Evolutionary conservation across 495 filamentous ascomycete species (phyloP).

Genomic region (Bombardia bombarda): DNA sequence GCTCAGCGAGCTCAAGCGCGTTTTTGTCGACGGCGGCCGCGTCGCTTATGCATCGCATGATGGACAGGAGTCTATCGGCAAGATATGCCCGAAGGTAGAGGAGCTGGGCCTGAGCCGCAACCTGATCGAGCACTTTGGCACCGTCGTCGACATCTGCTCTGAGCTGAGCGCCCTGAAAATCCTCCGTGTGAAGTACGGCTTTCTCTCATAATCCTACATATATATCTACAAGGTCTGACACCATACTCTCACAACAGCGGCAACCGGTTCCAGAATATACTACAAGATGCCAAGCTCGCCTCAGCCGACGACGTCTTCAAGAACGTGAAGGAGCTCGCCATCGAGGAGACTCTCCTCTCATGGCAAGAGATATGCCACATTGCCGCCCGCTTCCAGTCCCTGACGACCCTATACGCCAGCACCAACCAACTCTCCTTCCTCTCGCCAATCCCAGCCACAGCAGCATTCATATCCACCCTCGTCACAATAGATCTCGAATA

Average conservation of each 20-base stretch:
- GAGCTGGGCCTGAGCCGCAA: conserved; percentile 87
- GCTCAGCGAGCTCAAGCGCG: conserved; percentile 67
- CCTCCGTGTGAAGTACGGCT: conserved; percentile 64
- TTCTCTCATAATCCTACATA: conserved; percentile 4
- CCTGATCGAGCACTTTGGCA: conserved; percentile 57
- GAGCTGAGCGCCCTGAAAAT: conserved; percentile 53
- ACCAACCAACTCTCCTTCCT: conserved; percentile 39
- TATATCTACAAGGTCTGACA: no score
- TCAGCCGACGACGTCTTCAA: conserved; percentile 35
- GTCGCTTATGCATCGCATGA: conserved; percentile 41
- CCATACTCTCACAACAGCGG: conserved; percentile 56
- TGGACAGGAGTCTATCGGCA: conserved; percentile 25
- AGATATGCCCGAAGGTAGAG: conserved; percentile 55
- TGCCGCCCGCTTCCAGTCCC: conserved; percentile 46
- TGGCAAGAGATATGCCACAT: conserved; percentile 60
- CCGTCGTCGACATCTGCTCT: conserved; percentile 61
- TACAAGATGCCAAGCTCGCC: conserved; percentile 28
- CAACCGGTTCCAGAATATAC: conserved; percentile 57
- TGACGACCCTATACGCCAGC: conserved; percentile 47
- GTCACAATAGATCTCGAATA: conserved; percentile 62
- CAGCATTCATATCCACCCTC: conserved; percentile 37
- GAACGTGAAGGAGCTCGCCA: conserved; percentile 56
- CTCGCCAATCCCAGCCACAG: conserved; percentile 33
- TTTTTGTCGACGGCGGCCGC: conserved; percentile 69
- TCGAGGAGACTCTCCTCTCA: conserved; percentile 62